Evolutionary conservation across 2,329 filamentous ascomycete genomes (phyloP).

Genomic region (Trichoderma atrobrunneum): DNA sequence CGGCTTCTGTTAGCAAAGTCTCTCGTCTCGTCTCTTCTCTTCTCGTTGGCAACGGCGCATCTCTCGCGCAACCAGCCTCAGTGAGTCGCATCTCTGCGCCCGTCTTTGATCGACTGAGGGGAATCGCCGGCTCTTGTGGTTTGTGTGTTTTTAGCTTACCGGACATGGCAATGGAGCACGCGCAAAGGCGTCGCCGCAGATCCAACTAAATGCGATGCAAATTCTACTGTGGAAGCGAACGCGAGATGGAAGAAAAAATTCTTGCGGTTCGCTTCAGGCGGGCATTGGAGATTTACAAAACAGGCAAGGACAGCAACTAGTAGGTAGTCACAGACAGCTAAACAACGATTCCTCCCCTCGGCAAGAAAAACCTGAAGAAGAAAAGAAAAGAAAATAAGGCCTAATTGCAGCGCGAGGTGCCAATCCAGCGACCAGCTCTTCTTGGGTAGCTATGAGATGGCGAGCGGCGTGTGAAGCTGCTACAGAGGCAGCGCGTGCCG

Average conservation of each 20-base stretch:
- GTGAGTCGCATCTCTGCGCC: not conserved
- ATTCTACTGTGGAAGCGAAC: conserved; percentile 18
- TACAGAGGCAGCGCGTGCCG: conserved; percentile 13
- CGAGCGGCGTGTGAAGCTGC: not conserved
- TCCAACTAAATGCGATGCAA: not conserved
- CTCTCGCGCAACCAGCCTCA: not conserved
- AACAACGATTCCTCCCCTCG: conserved; percentile 6
- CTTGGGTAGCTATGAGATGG: conserved; percentile 32
- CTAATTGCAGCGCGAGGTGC: conserved; percentile 30
- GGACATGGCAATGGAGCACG: conserved; percentile 30
- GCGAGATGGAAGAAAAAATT: not conserved
- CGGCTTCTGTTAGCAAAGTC: not conserved
- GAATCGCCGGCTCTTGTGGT: conserved; percentile 13
- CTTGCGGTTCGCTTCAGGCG: conserved; percentile 15
- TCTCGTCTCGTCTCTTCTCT: not conserved
- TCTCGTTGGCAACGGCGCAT: conserved; percentile 24
- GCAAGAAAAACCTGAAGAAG: not conserved
- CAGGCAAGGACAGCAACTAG: conserved; percentile 6
- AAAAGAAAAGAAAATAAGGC: conserved; percentile 9
- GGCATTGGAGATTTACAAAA: conserved; percentile 17
- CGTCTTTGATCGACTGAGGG: not conserved
- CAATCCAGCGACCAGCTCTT: conserved; percentile 30
- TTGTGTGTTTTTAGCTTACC: conserved; percentile 30
- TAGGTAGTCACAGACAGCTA: conserved; percentile 18
- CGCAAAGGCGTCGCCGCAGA: conserved; percentile 16